phyloP scores from a whole-genome alignment of 73 alveolate species.

The Stentor coeruleus region DNA sequence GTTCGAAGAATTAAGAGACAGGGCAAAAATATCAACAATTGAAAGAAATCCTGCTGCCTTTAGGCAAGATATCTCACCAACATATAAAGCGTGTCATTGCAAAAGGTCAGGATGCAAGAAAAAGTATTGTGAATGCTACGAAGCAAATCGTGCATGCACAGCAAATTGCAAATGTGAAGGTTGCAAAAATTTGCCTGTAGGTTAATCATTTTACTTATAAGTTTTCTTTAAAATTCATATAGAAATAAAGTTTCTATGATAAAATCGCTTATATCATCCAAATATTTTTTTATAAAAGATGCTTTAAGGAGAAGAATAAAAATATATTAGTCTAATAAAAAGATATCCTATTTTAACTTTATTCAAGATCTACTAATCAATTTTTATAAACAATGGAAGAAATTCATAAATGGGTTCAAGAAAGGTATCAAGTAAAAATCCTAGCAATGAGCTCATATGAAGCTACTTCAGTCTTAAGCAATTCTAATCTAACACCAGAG shows the following conservation, averaged over 20 bases:
- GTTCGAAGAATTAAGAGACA: background rate
- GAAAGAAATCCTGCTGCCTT: constrained; percentile 11
- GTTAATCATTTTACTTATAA: too few relatives aligned
- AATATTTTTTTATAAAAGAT: too few relatives aligned
- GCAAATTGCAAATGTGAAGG: constrained; percentile 87
- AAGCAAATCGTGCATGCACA: constrained; percentile 79
- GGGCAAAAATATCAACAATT: background rate
- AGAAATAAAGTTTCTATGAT: too few relatives aligned
- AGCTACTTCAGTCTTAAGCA: background rate
- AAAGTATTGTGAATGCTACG: constrained; percentile 94
- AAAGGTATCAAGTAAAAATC: background rate
- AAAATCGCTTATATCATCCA: too few relatives aligned
- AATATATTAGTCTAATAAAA: too few relatives aligned
- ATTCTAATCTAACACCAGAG: background rate
- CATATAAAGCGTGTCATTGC: constrained; percentile 90
- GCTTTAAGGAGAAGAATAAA: too few relatives aligned
- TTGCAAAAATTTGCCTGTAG: constrained; percentile 90
- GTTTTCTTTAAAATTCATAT: too few relatives aligned
- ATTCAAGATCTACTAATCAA: too few relatives aligned
- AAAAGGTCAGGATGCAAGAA: constrained; percentile 89
- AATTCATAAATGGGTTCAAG: background rate
- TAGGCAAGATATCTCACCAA: background rate
- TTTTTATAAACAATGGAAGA: too few relatives aligned
- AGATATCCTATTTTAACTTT: too few relatives aligned
- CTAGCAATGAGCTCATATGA: background rate